Evolutionary conservation across 768 basidiomycete genomes (phyloP).

Genomic region (Amanita pseudoporphyria): DNA sequence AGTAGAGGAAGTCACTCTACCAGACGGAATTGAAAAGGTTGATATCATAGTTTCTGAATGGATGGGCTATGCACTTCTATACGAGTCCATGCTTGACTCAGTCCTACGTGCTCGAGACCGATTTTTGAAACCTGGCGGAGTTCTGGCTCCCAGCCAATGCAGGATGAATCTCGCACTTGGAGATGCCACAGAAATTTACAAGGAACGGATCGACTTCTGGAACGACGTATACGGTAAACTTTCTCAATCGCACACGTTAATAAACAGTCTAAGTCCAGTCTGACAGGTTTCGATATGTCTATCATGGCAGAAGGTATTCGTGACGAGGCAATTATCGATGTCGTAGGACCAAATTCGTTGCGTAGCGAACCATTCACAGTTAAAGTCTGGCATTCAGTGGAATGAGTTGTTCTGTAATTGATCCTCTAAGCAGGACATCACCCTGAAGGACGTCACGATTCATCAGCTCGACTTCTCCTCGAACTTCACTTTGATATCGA

Average conservation of each 20-base stretch:
- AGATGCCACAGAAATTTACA: constrained; percentile 63
- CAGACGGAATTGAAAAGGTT: constrained; percentile 63
- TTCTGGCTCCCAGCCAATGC: constrained; percentile 90
- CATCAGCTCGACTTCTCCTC: constrained; percentile 75
- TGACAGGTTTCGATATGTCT: constrained; percentile 77
- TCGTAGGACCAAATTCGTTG: constrained; percentile 56
- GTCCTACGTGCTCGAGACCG: constrained; percentile 84
- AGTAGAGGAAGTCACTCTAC: constrained; percentile 78
- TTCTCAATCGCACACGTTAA: background rate
- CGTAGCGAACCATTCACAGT: constrained; percentile 53
- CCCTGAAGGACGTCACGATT: constrained; percentile 50
- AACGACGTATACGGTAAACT: constrained; percentile 76
- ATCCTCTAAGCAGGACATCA: constrained; percentile 53
- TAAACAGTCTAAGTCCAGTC: background rate
- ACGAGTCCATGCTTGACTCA: constrained; percentile 97
- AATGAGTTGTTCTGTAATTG: background rate
- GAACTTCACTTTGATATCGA: constrained; percentile 66
- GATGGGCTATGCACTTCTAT: constrained; percentile 92
- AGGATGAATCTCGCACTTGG: constrained; percentile 79
- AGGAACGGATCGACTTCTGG: constrained; percentile 88
- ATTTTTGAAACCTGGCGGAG: constrained; percentile 65
- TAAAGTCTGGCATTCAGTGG: constrained; percentile 41
- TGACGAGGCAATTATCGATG: constrained; percentile 78
- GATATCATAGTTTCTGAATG: constrained; percentile 97
- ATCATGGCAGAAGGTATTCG: constrained; percentile 70